Conservation (phyloP, 2,329 filamentous ascomycete species). For the Cryoendolithus antarcticus region DNA sequence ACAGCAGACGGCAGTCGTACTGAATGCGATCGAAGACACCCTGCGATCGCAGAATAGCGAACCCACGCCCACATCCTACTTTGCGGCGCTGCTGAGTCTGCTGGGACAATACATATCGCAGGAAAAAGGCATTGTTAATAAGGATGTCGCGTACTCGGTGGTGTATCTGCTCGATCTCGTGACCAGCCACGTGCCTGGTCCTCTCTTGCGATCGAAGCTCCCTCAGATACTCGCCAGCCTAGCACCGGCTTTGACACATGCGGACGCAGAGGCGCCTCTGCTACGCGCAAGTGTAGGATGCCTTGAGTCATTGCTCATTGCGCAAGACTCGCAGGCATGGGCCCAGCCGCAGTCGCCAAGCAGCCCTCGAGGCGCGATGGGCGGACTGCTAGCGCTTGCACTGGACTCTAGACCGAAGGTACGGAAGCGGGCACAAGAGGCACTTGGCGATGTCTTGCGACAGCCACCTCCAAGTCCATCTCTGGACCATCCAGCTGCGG, state of each 20-base stretch:
- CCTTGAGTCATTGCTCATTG: slow-evolving; percentile 78
- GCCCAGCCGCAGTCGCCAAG: slow-evolving; percentile 71
- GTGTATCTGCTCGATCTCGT: slow-evolving; percentile 93
- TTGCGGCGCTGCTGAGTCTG: slow-evolving; percentile 83
- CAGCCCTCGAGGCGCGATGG: slow-evolving; percentile 75
- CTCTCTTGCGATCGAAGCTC: slow-evolving; percentile 88
- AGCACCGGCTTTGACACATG: slow-evolving; percentile 67
- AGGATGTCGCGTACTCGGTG: slow-evolving; percentile 71
- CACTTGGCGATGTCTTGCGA: slow-evolving; percentile 68
- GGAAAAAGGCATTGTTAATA: slow-evolving; percentile 55
- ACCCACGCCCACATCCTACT: slow-evolving; percentile 79
- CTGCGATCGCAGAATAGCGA: slow-evolving; percentile 77
- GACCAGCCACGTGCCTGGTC: slow-evolving; percentile 69
- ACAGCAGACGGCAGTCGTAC: slow-evolving; percentile 76
- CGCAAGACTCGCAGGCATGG: slow-evolving; percentile 82
- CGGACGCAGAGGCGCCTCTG: slow-evolving; percentile 75
- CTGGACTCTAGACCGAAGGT: slow-evolving; percentile 87
- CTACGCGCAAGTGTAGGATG: slow-evolving; percentile 82
- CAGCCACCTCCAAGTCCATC: slow-evolving; percentile 82
- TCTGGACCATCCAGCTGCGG: slow-evolving; percentile 84
- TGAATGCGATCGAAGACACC: slow-evolving; percentile 85
- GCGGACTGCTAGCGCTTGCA: slow-evolving; percentile 71
- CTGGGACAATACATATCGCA: slow-evolving; percentile 62
- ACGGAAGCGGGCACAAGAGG: slow-evolving; percentile 83
- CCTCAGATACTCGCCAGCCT: slow-evolving; percentile 80